Evolutionary conservation across 805 yeast species (phyloP).

Genomic region (Lipomyces yamadae): DNA sequence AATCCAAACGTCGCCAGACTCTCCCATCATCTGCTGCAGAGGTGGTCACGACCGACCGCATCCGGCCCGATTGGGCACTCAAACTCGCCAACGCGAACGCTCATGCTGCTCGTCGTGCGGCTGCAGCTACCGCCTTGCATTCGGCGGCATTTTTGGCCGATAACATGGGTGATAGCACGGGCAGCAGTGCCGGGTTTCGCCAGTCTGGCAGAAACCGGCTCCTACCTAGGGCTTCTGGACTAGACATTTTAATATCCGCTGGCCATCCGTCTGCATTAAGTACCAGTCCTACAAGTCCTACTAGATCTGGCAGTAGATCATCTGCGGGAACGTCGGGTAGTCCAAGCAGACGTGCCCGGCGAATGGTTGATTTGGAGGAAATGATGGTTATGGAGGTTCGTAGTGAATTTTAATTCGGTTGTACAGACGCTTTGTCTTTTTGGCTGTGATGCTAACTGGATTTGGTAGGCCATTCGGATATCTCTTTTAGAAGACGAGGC

Average conservation of each 20-base stretch:
- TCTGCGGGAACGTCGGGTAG: constrained; percentile 12
- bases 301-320: constrained; percentile 4
- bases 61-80: constrained; percentile 92
- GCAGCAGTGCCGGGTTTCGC: constrained; percentile 12
- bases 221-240: constrained; percentile 27
- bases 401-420: neutral
- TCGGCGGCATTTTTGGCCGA: constrained; percentile 74
- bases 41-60: constrained; percentile 77
- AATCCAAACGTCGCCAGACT: constrained; percentile 42
- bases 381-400: constrained; percentile 71
- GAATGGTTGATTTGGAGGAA: constrained; percentile 59
- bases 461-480: constrained; percentile 62
- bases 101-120: constrained; percentile 81
- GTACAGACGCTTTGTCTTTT: no score
- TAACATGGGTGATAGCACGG: constrained; percentile 2
- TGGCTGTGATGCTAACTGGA: neutral
- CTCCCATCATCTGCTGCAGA: constrained; percentile 68
- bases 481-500: constrained; percentile 72
- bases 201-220: constrained; percentile 30
- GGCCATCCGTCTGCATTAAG: neutral
- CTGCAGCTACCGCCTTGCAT: constrained; percentile 93
- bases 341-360: constrained; percentile 35
- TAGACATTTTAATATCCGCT: constrained; percentile 15
- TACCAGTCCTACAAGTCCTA: constrained; percentile 6
- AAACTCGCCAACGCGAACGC: constrained; percentile 73